Conservation (phyloP, 345 rosid species). For the Schrenkiella parvula region DNA sequence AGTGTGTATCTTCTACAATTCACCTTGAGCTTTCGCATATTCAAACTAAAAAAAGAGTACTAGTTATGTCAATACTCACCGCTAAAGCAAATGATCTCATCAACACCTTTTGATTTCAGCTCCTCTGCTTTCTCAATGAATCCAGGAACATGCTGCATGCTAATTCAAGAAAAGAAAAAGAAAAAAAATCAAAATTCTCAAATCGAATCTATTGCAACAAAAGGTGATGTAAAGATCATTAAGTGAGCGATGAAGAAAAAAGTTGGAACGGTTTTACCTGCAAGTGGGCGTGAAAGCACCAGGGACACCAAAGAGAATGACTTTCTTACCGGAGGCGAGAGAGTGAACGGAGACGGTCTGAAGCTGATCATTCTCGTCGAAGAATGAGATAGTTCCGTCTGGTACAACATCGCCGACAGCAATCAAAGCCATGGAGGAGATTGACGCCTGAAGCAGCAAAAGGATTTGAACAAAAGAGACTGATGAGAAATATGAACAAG, state of each 20-base stretch:
- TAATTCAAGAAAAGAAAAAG: slow-evolving; percentile 18
- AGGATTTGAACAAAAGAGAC: too few relatives aligned
- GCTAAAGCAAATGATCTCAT: slow-evolving; percentile 74
- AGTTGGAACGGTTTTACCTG: too few relatives aligned
- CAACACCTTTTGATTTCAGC: slow-evolving; percentile 78
- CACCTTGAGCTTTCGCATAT: too few relatives aligned
- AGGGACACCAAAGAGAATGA: slow-evolving; percentile 86
- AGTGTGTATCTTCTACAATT: too few relatives aligned
- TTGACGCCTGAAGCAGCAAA: not conserved
- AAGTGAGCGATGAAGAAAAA: too few relatives aligned
- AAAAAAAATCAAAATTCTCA: not conserved
- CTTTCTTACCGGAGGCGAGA: slow-evolving; percentile 80
- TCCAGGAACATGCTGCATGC: slow-evolving; percentile 95
- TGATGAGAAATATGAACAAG: not conserved
- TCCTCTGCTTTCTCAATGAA: slow-evolving; percentile 85
- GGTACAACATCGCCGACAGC: slow-evolving; percentile 68
- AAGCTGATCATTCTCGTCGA: slow-evolving; percentile 84
- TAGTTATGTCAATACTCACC: slow-evolving; percentile 55
- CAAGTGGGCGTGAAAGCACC: slow-evolving; percentile 99
- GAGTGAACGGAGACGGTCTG: slow-evolving; percentile 75
- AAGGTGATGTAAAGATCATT: too few relatives aligned
- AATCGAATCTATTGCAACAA: too few relatives aligned
- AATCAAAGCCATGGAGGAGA: slow-evolving; percentile 69
- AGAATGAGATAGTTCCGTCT: slow-evolving; percentile 70
- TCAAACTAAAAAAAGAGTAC: too few relatives aligned